Conservation (phyloP, 768 basidiomycete genomes). For the Exidia glandulosa region DNA sequence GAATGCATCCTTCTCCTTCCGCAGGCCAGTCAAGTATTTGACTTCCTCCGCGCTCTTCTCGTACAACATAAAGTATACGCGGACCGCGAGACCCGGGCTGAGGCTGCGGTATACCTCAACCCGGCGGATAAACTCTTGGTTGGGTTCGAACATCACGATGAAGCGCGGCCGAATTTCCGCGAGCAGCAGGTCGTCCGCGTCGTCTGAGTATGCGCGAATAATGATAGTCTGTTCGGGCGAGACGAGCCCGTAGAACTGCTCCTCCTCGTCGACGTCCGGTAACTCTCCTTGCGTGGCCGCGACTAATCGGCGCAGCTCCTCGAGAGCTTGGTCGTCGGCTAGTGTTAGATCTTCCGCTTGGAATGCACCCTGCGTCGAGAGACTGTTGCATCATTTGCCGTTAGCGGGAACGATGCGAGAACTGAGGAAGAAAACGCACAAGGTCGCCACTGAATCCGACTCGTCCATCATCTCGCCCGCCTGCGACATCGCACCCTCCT, state of each 20-base stretch:
- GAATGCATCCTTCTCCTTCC: slow-evolving; percentile 90
- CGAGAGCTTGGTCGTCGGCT: slow-evolving; percentile 9
- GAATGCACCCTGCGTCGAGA: neutral
- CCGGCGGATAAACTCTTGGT: slow-evolving; percentile 82
- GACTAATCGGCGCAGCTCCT: slow-evolving; percentile 30
- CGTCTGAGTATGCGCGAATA: slow-evolving; percentile 81
- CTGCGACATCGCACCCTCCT: slow-evolving; percentile 7
- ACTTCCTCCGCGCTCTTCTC: slow-evolving; percentile 89
- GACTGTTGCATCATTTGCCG: neutral
- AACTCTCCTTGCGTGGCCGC: slow-evolving; percentile 13
- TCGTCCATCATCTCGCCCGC: slow-evolving; percentile 31
- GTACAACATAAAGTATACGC: slow-evolving; percentile 96
- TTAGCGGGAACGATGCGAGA: neutral
- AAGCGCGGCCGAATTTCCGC: slow-evolving; percentile 83
- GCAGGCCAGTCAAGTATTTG: slow-evolving; percentile 79
- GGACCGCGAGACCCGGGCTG: slow-evolving; percentile 68
- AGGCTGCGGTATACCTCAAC: slow-evolving; percentile 82
- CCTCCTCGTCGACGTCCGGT: slow-evolving; percentile 33
- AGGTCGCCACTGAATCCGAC: slow-evolving; percentile 42
- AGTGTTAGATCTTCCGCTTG: neutral
- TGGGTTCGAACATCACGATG: slow-evolving; percentile 93
- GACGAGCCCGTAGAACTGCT: slow-evolving; percentile 70
- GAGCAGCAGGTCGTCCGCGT: slow-evolving; percentile 82
- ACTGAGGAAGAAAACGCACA: slow-evolving; percentile 34
- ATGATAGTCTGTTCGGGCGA: slow-evolving; percentile 70